Conservation (phyloP, 176 grass and related monocot genomes). For the Bromus sterilis region DNA sequence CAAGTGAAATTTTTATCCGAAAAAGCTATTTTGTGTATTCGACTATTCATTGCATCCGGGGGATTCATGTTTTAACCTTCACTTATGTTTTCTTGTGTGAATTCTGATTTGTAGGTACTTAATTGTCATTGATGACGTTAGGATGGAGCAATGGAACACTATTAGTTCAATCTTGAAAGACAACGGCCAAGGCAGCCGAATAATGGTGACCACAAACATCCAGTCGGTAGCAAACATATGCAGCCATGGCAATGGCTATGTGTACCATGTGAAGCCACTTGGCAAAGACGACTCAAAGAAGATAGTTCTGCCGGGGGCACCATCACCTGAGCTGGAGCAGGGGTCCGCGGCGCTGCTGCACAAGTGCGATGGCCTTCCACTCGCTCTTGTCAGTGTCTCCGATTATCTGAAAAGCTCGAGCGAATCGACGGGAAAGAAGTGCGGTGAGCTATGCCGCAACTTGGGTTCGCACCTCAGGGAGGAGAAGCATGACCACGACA, state of each 20-base stretch:
- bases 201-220: slow-evolving; percentile 14
- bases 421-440: slow-evolving; percentile 11
- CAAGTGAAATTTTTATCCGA: too few relatives aligned
- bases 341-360: neutral
- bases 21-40: too few relatives aligned
- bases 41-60: too few relatives aligned
- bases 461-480: slow-evolving; percentile 16
- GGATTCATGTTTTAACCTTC: too few relatives aligned
- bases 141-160: neutral
- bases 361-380: slow-evolving; percentile 34
- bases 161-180: neutral
- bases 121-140: slow-evolving; percentile 15
- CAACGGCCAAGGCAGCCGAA: neutral
- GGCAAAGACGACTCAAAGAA: slow-evolving; percentile 18
- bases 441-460: slow-evolving; percentile 6
- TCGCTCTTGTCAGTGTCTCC: slow-evolving; percentile 22
- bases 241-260: slow-evolving; percentile 23
- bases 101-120: slow-evolving; percentile 8
- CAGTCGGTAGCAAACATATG: neutral
- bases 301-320: neutral
- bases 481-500: neutral
- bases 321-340: neutral
- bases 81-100: too few relatives aligned
- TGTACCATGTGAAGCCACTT: slow-evolving; percentile 22
- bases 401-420: slow-evolving; percentile 12